Base-by-base conservation (phyloP, 2,329 filamentous ascomycete genomes). In the Cladosporium sphaerospermum region DNA sequence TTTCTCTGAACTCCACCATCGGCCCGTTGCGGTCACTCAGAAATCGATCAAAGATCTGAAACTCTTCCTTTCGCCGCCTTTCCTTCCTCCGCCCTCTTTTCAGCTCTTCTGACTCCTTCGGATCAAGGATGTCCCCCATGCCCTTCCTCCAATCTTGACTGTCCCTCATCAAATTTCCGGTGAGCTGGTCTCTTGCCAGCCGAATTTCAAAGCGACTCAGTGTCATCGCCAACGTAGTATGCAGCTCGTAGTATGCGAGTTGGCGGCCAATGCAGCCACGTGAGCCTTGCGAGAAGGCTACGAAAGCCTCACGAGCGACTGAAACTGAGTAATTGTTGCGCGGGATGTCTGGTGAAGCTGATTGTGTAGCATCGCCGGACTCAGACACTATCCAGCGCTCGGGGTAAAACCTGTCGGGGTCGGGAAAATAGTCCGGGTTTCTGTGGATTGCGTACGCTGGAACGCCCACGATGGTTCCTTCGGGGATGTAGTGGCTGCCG, bases 21-120 rank as follows among this genome's bases (percentile, higher is more conserved):
- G 84, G 82, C 1, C 86, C 86, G 62, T 86, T 78, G 73, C 89
- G 89, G 61, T 80, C 74, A 62, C 84, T 86, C 36, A 86, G 88
- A 68, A 90, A 89, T 13, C 81, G 84, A 65, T 91, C 87, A 48
- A 78, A 71, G 51, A 89, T 72, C 73, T 88, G 85, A 67, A 83
- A 88, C 73, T 89, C 86, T 1, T 63, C 71, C 14, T 64, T 64
- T 44, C 78, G 73, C 53, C 82, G 75, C 43, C 82, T 73, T 7
- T 82, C 82, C 78, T 62, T 78, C 79, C 7, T 73, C 10, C 9
- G n/a, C 9, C 14, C 9, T 32, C 41, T 9, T 14, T 23, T 1
- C 14, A 16, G 33, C 4, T 9, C 13, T 36, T 5, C 18, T 16
- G 11, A 9, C 10, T 48, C 19, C 2, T 40, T 10, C 31, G 33